A percentile compares a stretch with the other conserved stretches of the same genome.
These are phyloP conservation scores for Chiua virens DNA, from an alignment of 768 basidiomycete species.

Conservation along the genomic window DNA sequence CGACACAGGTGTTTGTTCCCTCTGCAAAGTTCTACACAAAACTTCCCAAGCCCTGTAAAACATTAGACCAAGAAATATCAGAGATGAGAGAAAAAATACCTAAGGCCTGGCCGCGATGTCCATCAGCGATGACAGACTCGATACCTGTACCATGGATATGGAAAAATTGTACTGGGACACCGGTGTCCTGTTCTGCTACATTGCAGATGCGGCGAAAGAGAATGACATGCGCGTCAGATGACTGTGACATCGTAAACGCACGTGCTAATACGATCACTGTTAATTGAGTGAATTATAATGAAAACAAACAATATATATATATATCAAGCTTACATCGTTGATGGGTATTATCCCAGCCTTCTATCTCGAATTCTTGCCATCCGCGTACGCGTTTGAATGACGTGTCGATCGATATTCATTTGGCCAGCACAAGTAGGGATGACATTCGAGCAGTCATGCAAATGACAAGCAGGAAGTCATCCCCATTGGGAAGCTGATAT, in stretches of 20 bases:
- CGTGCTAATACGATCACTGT: slow-evolving; percentile 7
- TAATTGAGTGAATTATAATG: background rate
- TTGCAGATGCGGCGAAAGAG: slow-evolving; percentile 23
- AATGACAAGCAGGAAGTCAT: no score
- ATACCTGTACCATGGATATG: slow-evolving; percentile 2
- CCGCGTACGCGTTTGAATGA: no score
- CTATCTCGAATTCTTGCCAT: no score
- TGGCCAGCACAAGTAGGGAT: no score
- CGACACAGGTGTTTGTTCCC: background rate
- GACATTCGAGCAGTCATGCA: no score
- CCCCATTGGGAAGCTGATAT: no score
- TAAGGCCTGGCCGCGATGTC: slow-evolving; percentile 2
- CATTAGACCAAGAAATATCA: background rate
- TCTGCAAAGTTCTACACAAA: no score
- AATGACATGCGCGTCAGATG: slow-evolving; percentile 24
- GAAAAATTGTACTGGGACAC: background rate
- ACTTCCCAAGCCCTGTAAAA: slow-evolving; percentile 3
- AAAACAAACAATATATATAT: no score
- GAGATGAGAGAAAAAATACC: background rate
- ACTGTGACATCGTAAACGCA: slow-evolving; percentile 29
- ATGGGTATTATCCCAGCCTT: no score
- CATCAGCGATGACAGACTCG: slow-evolving; percentile 6
- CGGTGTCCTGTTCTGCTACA: background rate
- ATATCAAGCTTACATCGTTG: no score
- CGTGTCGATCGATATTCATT: no score